Base-by-base conservation (phyloP, 306 rosid species). In the Cicer yamashitae region DNA sequence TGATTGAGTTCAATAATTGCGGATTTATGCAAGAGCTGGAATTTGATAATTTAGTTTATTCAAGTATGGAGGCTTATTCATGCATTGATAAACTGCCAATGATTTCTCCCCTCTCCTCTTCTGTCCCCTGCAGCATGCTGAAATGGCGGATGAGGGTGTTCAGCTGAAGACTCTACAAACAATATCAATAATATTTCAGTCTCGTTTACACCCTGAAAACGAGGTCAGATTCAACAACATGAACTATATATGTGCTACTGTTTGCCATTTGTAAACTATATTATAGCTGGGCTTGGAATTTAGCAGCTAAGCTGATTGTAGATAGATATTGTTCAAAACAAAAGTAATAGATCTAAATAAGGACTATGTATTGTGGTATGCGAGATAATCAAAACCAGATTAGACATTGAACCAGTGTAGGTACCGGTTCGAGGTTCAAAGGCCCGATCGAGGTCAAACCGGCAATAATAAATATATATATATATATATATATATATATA, bases 151-250 rank as follows among this genome's bases (percentile, higher is more conserved):
- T 14, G 98, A 91, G 81, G 89, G 87, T 71, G 89, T 94, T 85
- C 98, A 94, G 77, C 94, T 94, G 9, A 94, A 91, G 93, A 91
- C 98, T 77, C 98, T 94, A 57, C 98, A 94, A 85, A 94, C 98
- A 34, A 84, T 91, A 81, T 83, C 94, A 74, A 90, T 92, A 74
- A 88, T 94, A 79, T 84, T 91, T 76, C 98, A 94, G 82, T 94
- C 98, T 57, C 98, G 91, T 46, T 87, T 94, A 80, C 97, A 87
- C 75, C 98, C 98, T 61, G 93, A 91, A 88, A 84, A 67, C 10
- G 98, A 94, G 96, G 98, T 88, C 76, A 86, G 69, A 61, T 64
- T 81, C 63, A 54, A 39, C 60, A 14, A 60, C 62, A 45, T 40
- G 78, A 64, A 75, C 39, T 74, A 38, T 79, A 3, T 20, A 3